Evolutionary conservation across 2,329 filamentous ascomycete genomes (phyloP), one percentile per base, ranked within the genome.

Genomic region (Cladobotryum mycophilum): DNA sequence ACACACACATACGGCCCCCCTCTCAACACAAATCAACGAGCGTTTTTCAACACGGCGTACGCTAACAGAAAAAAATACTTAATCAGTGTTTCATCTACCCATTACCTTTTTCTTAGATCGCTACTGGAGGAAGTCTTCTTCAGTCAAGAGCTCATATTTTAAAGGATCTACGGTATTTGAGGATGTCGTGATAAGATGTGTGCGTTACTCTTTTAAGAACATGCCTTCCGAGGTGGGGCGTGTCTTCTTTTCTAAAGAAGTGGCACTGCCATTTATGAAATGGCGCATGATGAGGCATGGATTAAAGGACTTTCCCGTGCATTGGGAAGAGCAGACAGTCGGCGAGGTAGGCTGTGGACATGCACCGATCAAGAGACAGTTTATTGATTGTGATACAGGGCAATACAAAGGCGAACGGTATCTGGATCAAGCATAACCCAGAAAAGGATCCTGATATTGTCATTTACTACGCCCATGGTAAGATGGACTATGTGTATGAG

Each of bases 391-490:
- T 54, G 45, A 53, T 25, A 14, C 22, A 60, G 57, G 61, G 53
- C 47, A 75, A 71, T 64, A 42, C 77, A n/a, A 53, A 58, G 37
- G 55, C 84, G 51, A 74, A 74, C 52, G 88, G 88, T 2, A 68
- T 92, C 4, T 92, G 86, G 83, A 80, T 90, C 45, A 78, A 79
- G 40, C 70, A 78, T 41, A 76, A 88, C 58, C 75, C 79, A 14
- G 71, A 75, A 37, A 69, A 74, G 45, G 73, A 78, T 48, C 85
- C 88, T 0, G 88, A 93, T 63, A 72, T 93, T 49, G 82, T 90
- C n/a, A 68, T 95, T 2, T 92, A 89, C 64, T 93, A 93, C 64
- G 80, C 81, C 38, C 89, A 95, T 64, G 89, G 86, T 85, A 69
- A 58, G 74, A 30, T 30, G 25, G 9, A 30, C 6, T 11, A 11